A percentile compares a stretch with the other conserved stretches of the same genome.
phyloP scores from a whole-genome alignment of 2,329 filamentous ascomycete species.

The Geosmithia flava region DNA sequence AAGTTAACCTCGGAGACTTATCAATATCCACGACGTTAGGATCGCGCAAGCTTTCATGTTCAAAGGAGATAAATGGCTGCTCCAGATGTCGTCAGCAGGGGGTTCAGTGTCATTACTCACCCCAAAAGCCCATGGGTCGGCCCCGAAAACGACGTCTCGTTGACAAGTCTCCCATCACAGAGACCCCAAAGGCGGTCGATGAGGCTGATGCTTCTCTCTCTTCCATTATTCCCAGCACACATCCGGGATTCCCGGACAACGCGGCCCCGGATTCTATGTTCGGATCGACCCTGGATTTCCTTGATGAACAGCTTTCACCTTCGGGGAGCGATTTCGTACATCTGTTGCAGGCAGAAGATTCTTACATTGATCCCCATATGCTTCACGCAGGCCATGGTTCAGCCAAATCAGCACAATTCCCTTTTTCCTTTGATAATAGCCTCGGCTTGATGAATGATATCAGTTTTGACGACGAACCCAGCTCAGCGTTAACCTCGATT shows the following conservation, averaged over 20 bases:
- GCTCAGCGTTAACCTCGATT: constrained; percentile 10
- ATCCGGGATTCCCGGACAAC: neutral
- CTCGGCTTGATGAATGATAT: constrained; percentile 17
- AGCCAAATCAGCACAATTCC: constrained; percentile 1
- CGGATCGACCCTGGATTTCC: constrained; percentile 21
- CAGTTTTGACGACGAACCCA: constrained; percentile 16
- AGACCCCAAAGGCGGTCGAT: neutral
- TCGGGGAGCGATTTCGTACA: neutral
- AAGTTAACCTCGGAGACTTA: constrained; percentile 10
- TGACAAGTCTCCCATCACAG: constrained; percentile 9
- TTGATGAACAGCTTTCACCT: constrained; percentile 10
- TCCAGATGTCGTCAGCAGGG: constrained; percentile 44
- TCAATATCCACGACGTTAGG: constrained; percentile 26
- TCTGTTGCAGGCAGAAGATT: neutral
- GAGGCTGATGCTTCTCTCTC: neutral
- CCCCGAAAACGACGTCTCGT: constrained; percentile 42
- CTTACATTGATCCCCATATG: constrained; percentile 5
- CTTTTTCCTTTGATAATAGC: constrained; percentile 9
- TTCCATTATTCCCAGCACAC: neutral
- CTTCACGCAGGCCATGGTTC: neutral
- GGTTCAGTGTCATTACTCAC: constrained; percentile 47
- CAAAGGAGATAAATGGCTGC: constrained; percentile 49
- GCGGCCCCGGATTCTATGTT: constrained; percentile 4
- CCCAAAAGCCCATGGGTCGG: constrained; percentile 54
- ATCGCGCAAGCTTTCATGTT: constrained; percentile 50